A percentile compares a stretch with the other conserved stretches of the same genome.
phyloP scores from a whole-genome alignment of 164 flowering plant species.

The Nymphaea colorata region DNA sequence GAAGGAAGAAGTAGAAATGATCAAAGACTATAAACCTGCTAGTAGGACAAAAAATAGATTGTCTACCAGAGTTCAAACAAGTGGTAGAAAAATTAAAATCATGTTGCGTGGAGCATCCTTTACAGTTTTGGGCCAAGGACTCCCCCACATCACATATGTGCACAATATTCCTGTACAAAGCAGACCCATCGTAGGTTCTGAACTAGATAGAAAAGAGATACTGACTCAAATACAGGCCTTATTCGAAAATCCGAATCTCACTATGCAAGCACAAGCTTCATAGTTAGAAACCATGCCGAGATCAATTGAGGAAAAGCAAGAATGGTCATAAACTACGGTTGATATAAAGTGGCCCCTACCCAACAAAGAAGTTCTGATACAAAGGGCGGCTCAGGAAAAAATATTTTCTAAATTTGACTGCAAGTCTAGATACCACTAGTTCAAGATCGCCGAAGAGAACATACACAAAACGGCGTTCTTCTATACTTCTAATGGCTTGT shows the following conservation, averaged over 20 bases:
- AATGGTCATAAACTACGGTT: too few relatives aligned
- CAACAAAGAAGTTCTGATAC: neutral
- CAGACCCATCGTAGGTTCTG: neutral
- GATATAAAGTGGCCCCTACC: neutral
- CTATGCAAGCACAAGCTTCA: neutral
- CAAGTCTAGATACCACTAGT: neutral
- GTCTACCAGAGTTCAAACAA: neutral
- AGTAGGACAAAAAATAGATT: neutral
- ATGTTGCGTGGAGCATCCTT: neutral
- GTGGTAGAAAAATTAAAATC: neutral
- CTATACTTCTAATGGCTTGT: neutral
- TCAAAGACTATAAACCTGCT: neutral
- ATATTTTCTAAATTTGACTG: neutral
- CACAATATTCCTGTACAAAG: neutral
- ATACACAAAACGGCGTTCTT: constrained; percentile 1
- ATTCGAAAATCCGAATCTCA: neutral
- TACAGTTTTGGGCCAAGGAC: neutral
- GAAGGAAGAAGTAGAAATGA: neutral
- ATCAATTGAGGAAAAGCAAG: neutral
- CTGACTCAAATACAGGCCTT: neutral
- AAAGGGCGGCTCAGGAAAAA: neutral
- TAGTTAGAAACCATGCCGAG: neutral
- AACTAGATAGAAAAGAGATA: neutral
- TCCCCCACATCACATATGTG: neutral
- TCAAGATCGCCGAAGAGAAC: neutral